phyloP scores from a whole-genome alignment of 2,329 filamentous ascomycete species.

The Chrysosporium queenslandicum region DNA sequence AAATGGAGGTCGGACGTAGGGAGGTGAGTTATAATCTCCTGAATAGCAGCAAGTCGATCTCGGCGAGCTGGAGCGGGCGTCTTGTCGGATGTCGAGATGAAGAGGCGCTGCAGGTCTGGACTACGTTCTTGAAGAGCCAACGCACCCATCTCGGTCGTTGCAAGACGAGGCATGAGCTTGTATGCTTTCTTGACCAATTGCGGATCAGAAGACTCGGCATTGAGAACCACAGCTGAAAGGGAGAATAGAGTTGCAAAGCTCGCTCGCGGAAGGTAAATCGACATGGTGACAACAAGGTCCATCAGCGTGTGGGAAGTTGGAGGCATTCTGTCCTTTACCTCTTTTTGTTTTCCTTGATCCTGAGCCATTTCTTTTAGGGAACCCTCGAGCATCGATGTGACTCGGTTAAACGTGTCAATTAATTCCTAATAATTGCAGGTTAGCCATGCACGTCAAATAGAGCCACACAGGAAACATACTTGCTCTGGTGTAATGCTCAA shows the following conservation, averaged over 20 bases:
- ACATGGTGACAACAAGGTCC: slow-evolving; percentile 93
- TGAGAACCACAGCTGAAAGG: slow-evolving; percentile 73
- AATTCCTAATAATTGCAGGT: slow-evolving; percentile 48
- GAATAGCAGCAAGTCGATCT: slow-evolving; percentile 74
- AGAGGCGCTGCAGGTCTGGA: slow-evolving; percentile 67
- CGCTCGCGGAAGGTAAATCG: slow-evolving; percentile 77
- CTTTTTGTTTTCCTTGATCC: slow-evolving; percentile 52
- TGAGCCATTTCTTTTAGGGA: slow-evolving; percentile 58
- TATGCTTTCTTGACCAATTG: slow-evolving; percentile 98
- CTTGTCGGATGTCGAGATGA: slow-evolving; percentile 70
- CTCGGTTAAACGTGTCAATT: slow-evolving; percentile 77
- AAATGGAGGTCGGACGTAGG: slow-evolving; percentile 76
- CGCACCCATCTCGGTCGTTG: slow-evolving; percentile 66
- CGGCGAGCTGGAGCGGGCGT: slow-evolving; percentile 76
- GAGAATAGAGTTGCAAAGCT: slow-evolving; percentile 79
- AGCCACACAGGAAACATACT: slow-evolving; percentile 25
- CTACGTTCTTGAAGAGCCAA: slow-evolving; percentile 67
- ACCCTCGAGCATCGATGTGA: slow-evolving; percentile 69
- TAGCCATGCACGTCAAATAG: slow-evolving; percentile 11
- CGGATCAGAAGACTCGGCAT: slow-evolving; percentile 57
- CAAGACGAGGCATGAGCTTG: slow-evolving; percentile 86
- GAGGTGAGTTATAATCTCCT: slow-evolving; percentile 68
- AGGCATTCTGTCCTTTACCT: slow-evolving; percentile 64
- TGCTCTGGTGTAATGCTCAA: slow-evolving; percentile 71
- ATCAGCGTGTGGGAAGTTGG: slow-evolving; percentile 91